A percentile compares a stretch with the other conserved stretches of the same genome.
Conservation (phyloP, 495 filamentous ascomycete genomes). For the Cetradonia linearis region DNA sequence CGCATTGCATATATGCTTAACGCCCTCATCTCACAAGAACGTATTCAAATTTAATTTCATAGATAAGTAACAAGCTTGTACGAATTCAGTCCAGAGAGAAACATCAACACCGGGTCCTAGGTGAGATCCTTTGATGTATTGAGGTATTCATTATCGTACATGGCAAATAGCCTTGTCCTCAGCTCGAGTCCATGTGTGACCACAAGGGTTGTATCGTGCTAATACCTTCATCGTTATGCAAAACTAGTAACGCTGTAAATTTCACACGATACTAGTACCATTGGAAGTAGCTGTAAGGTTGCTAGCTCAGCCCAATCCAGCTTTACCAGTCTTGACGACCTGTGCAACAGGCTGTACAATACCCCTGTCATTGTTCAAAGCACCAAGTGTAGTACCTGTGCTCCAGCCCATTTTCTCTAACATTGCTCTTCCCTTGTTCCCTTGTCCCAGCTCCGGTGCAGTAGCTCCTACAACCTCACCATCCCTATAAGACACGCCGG, state of each 20-base stretch:
- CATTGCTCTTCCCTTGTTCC: conserved; percentile 79
- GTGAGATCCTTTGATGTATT: background rate
- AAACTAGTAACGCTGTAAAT: background rate
- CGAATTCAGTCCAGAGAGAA: background rate
- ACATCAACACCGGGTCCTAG: background rate
- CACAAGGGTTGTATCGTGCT: no score
- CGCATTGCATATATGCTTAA: no score
- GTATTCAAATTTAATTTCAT: no score
- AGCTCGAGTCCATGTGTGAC: background rate
- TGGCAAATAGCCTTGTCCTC: background rate
- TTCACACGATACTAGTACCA: background rate
- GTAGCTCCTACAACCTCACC: conserved; percentile 83
- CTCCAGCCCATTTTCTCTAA: conserved; percentile 98
- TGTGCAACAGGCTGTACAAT: conserved; percentile 79
- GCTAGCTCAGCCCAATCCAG: conserved; percentile 61
- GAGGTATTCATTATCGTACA: background rate
- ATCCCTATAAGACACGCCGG: conserved; percentile 55
- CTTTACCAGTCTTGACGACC: conserved; percentile 74
- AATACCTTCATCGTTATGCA: conserved; percentile 3
- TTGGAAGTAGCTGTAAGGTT: background rate
- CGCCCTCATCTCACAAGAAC: no score
- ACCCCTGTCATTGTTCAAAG: conserved; percentile 65
- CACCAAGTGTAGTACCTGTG: conserved; percentile 76
- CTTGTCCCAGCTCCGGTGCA: conserved; percentile 72
- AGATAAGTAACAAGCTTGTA: background rate